phyloP scores from a whole-genome alignment of 2,329 filamentous ascomycete species.

The Phoma herbarum region DNA sequence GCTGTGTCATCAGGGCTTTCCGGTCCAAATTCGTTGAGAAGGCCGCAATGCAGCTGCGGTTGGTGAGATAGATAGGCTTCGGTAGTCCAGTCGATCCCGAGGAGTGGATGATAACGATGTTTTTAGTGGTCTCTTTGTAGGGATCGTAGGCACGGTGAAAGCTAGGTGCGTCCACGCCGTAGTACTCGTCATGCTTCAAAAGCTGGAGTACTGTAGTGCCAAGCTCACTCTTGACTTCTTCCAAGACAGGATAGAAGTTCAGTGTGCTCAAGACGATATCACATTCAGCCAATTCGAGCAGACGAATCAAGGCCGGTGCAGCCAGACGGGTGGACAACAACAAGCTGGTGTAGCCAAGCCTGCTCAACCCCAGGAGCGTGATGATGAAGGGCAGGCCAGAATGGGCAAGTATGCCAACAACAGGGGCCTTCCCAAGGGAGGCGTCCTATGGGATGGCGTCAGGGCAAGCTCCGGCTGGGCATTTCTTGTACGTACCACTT shows the following conservation, averaged over 20 bases:
- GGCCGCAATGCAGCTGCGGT: conserved; percentile 49
- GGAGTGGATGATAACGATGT: conserved; percentile 55
- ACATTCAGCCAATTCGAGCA: conserved; percentile 45
- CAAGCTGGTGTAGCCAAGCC: conserved; percentile 64
- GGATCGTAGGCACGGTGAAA: conserved; percentile 34
- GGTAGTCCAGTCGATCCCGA: conserved; percentile 69
- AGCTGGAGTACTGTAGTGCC: conserved; percentile 31
- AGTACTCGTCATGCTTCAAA: conserved; percentile 36
- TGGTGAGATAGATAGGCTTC: conserved; percentile 69
- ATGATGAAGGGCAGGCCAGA: conserved; percentile 66
- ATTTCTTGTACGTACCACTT: conserved; percentile 27
- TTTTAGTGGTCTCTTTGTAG: conserved; percentile 48
- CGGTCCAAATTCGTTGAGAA: conserved; percentile 32
- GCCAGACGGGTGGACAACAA: conserved; percentile 65
- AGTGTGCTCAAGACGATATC: conserved; percentile 34
- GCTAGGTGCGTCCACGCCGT: conserved; percentile 26
- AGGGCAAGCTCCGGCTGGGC: conserved; percentile 8
- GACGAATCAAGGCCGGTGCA: conserved; percentile 58
- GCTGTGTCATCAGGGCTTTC: conserved; percentile 35
- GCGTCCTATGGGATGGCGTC: conserved; percentile 25
- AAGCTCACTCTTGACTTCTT: conserved; percentile 43
- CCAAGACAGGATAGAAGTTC: conserved; percentile 30
- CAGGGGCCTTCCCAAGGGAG: conserved; percentile 28
- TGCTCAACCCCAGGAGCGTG: conserved; percentile 62
- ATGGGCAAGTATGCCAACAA: conserved; percentile 61